Evolutionary conservation across 768 basidiomycete genomes (phyloP), one percentile per base, ranked within the genome.

Genomic region (Panellus pusillus): DNA sequence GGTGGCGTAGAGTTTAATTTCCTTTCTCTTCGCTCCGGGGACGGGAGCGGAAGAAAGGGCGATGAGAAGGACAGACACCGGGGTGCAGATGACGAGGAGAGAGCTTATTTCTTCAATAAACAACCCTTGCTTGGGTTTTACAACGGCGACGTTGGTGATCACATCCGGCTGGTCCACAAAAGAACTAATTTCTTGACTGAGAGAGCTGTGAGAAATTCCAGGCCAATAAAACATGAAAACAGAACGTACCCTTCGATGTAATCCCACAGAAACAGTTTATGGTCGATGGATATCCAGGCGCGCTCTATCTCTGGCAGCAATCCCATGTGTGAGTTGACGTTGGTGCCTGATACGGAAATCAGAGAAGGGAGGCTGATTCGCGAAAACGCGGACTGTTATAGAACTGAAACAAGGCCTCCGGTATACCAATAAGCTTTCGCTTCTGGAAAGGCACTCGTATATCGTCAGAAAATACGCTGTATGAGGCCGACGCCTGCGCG

Each of bases 261-360:
- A 70, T 99, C 93, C 97, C 97, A 98, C 19, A 99, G 74, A 64
- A 97, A 91, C 31, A 99, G 76, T 63, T 92, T 91, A 69, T 94
- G 86, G 72, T 98, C 93, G 53, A 96, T 89, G 9, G 92, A 89
- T 59, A 98, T 89, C 93, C 94, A 99, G 0, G 90, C 94, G 42
- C 93, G 82, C 62, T 96, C 93, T 57, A 98, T 91, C 63, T 95
- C 91, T 20, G 93, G 86, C 66, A 98, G 81, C 48, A 99, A 71
- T 9, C 95, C 95, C 88, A 97, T 89, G 64, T 90, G 86, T 15
- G 89, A 84, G 20, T 82, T 82, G 49, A 88, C 81, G 63, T 75
- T 85, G 32, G 82, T 78, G 51, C 78, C 89, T 91, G 65, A 15
- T 31, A 38, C 35, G 40, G 40, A 56, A 35, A 28, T 39, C 20